Evolutionary conservation across 1,139 yeast genomes (phyloP).

Genomic region (Magnusiomyces fungicola): DNA sequence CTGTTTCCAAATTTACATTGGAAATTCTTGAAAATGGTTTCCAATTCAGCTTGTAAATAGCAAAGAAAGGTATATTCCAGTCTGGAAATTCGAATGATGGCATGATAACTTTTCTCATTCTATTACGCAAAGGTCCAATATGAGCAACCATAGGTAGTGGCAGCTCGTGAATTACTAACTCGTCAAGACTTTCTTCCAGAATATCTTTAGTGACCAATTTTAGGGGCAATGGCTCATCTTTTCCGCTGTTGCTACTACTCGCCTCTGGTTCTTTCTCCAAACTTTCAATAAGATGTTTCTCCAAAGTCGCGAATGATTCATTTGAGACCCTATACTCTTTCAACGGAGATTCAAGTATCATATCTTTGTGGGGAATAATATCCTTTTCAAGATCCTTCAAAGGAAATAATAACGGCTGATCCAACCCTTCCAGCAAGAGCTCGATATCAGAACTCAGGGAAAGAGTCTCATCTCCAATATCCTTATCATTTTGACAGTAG

Average conservation of each 20-base stretch:
- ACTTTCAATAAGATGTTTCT: background rate
- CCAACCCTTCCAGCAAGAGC: background rate
- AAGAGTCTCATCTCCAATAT: background rate
- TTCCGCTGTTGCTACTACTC: background rate
- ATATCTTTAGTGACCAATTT: slow-evolving; percentile 3
- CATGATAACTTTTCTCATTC: background rate
- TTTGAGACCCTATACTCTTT: background rate
- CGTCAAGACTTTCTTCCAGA: slow-evolving; percentile 7
- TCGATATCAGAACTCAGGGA: background rate
- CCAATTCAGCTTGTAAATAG: slow-evolving; percentile 12
- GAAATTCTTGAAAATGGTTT: slow-evolving; percentile 10
- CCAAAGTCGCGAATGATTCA: background rate
- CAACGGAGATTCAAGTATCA: slow-evolving; percentile 1
- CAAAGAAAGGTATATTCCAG: slow-evolving; percentile 12
- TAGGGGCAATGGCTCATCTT: background rate
- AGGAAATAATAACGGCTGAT: background rate
- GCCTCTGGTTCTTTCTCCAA: background rate
- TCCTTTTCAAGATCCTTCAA: background rate
- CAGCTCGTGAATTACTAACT: slow-evolving; percentile 6
- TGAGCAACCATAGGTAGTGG: slow-evolving; percentile 9
- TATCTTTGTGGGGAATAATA: background rate
- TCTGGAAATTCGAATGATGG: slow-evolving; percentile 7
- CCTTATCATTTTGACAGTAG: background rate
- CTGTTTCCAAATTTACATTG: background rate
- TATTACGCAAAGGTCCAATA: background rate